Evolutionary conservation across 345 rosid genomes (phyloP).

Genomic region (Populus nigra): DNA sequence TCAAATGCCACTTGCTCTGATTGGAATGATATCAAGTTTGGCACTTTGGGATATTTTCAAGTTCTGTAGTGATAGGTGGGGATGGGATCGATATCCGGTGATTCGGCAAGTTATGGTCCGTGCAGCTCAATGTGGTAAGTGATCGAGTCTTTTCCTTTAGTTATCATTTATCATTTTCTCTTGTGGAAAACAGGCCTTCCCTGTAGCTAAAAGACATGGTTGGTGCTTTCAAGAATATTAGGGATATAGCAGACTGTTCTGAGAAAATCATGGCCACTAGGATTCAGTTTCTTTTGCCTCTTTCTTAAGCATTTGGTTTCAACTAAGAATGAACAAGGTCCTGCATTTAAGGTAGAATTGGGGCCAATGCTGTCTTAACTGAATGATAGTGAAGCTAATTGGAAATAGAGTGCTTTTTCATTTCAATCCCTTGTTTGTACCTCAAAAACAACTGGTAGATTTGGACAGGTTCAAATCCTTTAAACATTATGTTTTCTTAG

Average conservation of each 20-base stretch:
- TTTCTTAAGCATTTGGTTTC: not conserved
- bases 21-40: constrained; percentile 75
- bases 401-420: not conserved
- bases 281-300: not conserved
- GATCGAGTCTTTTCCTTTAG: not conserved
- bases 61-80: constrained; percentile 65
- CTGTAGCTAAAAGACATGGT: not conserved
- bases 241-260: not conserved
- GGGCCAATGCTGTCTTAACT: not conserved
- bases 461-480: not conserved
- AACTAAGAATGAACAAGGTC: not conserved
- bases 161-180: constrained; percentile 1
- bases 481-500: not conserved
- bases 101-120: constrained; percentile 51
- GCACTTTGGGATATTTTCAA: constrained; percentile 85
- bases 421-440: not conserved
- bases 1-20: constrained; percentile 89
- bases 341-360: not conserved
- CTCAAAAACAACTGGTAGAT: not conserved
- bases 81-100: constrained; percentile 57
- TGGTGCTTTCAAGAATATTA: not conserved
- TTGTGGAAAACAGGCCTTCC: not conserved
- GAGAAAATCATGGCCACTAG: not conserved
- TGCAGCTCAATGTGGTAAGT: constrained; percentile 72
- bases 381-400: not conserved